Evolutionary conservation across 2,329 filamentous ascomycete genomes (phyloP), one percentile per base, ranked within the genome.

Genomic region (Elsinoe batatas): DNA sequence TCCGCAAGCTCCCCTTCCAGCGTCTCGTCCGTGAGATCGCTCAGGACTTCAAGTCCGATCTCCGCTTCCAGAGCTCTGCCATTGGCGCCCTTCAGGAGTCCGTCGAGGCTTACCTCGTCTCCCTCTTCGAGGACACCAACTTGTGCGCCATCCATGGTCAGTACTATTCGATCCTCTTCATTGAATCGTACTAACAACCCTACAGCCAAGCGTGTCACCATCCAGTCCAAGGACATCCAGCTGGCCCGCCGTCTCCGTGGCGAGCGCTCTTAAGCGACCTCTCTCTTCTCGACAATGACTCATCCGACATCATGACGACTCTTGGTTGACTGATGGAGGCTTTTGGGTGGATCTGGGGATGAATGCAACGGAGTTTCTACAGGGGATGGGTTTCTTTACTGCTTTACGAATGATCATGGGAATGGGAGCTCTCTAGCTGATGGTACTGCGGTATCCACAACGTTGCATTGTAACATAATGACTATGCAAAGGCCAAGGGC

Each of bases 71-170:
- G 75, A 94, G 88, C 54, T 91, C 95, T 65, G 91, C 93, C 53
- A 93, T 97, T 65, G 83, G 87, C 66, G 91, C 91, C 11, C 79
- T 97, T 2, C 91, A 97, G 73, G 91, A 97, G 76, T 89, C 91
- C 12, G 83, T 91, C n/a, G 91, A 97, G 74, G 91, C 91, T 4
- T 97, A 95, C 72, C 79, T 97, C 63, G 87, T 97, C 58, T 91
- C 95, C 68, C 77, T 97, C n/a, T 96, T 97, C 67, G 91, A 96
- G 70, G 89, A 95, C 72, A 88, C 88, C 61, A 96, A 97, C 74
- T 80, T 97, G 40, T 96, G 91, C 74, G 93, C 91, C 60, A 91
- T 97, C 64, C 91, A 97, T 73, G 93, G 26, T 30, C 26, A 30
- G 26, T 30, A 30, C 26, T 30, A 30, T 30, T 30, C 26, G 26